Base-by-base conservation (phyloP, 495 filamentous ascomycete species). In the Tuber microsphaerosporum region DNA sequence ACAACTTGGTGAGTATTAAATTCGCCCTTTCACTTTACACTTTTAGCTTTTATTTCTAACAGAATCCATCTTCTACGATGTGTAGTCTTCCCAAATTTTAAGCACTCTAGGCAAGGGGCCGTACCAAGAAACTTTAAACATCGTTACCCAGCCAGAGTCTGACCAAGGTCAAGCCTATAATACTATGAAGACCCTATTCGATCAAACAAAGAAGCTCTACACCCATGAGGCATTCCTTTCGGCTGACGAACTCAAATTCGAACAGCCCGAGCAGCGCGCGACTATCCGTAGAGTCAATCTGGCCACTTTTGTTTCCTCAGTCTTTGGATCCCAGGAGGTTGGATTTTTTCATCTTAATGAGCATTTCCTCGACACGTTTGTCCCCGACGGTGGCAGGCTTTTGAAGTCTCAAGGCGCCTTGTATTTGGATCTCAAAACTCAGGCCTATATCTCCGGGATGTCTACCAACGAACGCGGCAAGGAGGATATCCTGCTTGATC, bases 241-340 rank as follows among this genome's bases (percentile, higher is more conserved):
- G 42, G 86, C 90, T 0, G 88, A 90, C 44, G 89, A 93, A 71
- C 86, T 97, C 7, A 90, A 92, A 48, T 88, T 95, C 71, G 86
- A 86, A 14, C 89, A 91, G 48, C 84, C 87, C 0, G 86, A 89
- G 20, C 90, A 93, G 76, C 85, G 92, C 34, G 91, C 92, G 72
- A 91, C 91, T 34, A 91, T 97, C 74, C 90, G 92, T 48, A 92
- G 93, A 84, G 91, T 93, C 3, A 97, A 97, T 77, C 85, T 97
- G 72, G 94, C 93, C 5, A 93, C 93, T 2, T 93, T 93, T 77
- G 90, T 94, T 12, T 90, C 90, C 0, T 93, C 91, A 75, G 88
- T 94, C 41, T 94, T 97, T 83, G 92, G 92, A 8, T 91, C 89
- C 6, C 89, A 93, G 79, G 92, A 96, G 81, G 92, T 97, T 70